Evolutionary conservation across 2,329 filamentous ascomycete genomes (phyloP), one percentile per base, ranked within the genome.

Genomic region (Epichloe uncinata): DNA sequence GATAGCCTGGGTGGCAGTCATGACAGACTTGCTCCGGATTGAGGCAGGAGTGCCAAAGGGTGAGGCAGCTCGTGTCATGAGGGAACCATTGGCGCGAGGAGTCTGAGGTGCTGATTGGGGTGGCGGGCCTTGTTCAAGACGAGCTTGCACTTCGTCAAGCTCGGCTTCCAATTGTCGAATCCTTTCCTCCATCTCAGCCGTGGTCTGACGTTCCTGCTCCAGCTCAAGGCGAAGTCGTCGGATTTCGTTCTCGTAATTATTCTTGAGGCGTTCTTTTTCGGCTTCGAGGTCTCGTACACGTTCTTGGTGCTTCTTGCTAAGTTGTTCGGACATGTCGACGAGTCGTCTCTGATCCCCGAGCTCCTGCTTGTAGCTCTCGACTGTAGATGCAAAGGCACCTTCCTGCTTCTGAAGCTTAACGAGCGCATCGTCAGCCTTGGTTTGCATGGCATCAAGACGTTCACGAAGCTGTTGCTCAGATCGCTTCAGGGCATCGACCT

Each of bases 321-420:
- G 82, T 60, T 90, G 82, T 52, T 87, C 78, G 56, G 87, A 87
- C 61, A 94, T 77, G 54, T 95, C 84, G 2, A 89, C 86, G 16
- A 98, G 75, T 42, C 93, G 81, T 52, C 80, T 82, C 26, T 85
- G 81, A 54, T 84, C 84, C 55, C 94, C 88, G 7, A 95, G 74
- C 63, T 97, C 90, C 50, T 90, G 82, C 58, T 84, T 82, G 72
- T 93, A 94, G 53, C 84, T 84, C 63, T 96, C 85, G 53, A 95
- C 83, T n/a, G 82, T 82, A 49, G 86, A 80, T 2, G 87, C 84
- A 26, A 85, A 84, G 18, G 87, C 79, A 61, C 95, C 89, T 60
- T 93, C 84, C 35, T 96, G 77, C 62, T 89, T 84, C 60, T 96
- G 88, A 33, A 95, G 81, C 60, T 84, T 88, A 42, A 78, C 73